Percentiles rank a stretch among this genome's conserved stretches.
Evolutionary conservation across 1,139 yeast species (phyloP).

Genomic region (Diutina sp.): DNA sequence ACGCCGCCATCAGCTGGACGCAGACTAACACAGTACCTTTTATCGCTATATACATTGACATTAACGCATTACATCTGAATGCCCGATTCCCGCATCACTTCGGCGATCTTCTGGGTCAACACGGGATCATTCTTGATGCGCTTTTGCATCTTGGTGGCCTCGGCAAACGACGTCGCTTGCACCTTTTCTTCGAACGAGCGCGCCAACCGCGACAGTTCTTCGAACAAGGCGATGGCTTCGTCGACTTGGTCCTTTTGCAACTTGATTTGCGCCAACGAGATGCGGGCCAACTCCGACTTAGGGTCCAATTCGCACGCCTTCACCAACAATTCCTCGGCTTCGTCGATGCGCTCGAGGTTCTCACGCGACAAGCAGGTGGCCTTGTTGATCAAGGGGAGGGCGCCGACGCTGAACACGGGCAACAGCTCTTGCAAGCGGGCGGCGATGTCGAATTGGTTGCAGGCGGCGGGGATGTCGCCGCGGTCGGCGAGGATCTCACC

Average conservation of each 20-base stretch:
- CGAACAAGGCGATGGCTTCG: slow-evolving; percentile 72
- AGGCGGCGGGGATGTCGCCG: slow-evolving; percentile 60
- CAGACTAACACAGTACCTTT: not conserved
- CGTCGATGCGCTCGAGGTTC: slow-evolving; percentile 37
- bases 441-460: slow-evolving; percentile 78
- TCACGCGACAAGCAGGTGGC: slow-evolving; percentile 63
- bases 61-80: not conserved
- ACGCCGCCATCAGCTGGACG: no score
- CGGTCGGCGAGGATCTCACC: slow-evolving; percentile 89
- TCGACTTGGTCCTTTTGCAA: slow-evolving; percentile 73
- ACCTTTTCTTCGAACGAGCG: slow-evolving; percentile 80
- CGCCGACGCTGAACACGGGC: slow-evolving; percentile 58
- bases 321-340: slow-evolving; percentile 57
- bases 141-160: slow-evolving; percentile 77
- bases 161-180: slow-evolving; percentile 87
- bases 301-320: slow-evolving; percentile 80
- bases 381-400: slow-evolving; percentile 82
- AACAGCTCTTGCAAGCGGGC: slow-evolving; percentile 67
- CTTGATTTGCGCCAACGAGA: slow-evolving; percentile 82
- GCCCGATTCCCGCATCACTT: slow-evolving; percentile 16
- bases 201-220: slow-evolving; percentile 69
- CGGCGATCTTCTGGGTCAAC: slow-evolving; percentile 23
- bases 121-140: slow-evolving; percentile 57
- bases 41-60: not conserved
- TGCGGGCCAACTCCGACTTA: slow-evolving; percentile 76